Conservation (phyloP, 106 monocot species). For the Agapanthus africanus region DNA sequence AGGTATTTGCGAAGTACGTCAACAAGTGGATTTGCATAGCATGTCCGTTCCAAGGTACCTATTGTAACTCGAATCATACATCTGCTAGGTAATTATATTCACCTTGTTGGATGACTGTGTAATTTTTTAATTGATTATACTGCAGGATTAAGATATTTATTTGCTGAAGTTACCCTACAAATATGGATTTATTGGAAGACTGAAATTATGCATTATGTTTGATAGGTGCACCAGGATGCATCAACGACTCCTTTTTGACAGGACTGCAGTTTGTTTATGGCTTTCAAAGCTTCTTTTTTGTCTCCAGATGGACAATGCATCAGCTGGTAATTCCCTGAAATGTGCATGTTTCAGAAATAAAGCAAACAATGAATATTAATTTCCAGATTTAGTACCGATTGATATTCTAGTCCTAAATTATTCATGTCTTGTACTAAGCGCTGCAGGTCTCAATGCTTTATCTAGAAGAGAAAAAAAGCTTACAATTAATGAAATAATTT, state of each 20-base stretch:
- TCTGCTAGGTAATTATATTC: background rate
- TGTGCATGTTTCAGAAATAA: too few species aligned
- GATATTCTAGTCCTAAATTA: too few species aligned
- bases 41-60: slow-evolving; percentile 84
- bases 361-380: too few species aligned
- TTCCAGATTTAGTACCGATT: too few species aligned
- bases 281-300: slow-evolving; percentile 77
- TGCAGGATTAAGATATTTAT: background rate
- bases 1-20: slow-evolving; percentile 79
- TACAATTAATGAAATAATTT: too few species aligned
- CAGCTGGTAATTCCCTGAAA: slow-evolving; percentile 41
- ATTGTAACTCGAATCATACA: background rate
- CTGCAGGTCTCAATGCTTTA: too few species aligned
- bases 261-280: slow-evolving; percentile 90
- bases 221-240: slow-evolving; percentile 86
- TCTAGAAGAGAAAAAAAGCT: too few species aligned
- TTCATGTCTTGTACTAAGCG: too few species aligned
- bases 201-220: slow-evolving; percentile 5
- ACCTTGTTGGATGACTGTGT: background rate
- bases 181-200: background rate
- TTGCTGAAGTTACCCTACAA: background rate
- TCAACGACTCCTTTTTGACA: slow-evolving; percentile 79
- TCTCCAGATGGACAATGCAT: slow-evolving; percentile 94
- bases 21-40: slow-evolving; percentile 94
- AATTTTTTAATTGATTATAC: background rate